A percentile compares a stretch with the other conserved stretches of the same genome.
Evolutionary conservation across 805 yeast species (phyloP).

Genomic region (Starmerella vaccinii): DNA sequence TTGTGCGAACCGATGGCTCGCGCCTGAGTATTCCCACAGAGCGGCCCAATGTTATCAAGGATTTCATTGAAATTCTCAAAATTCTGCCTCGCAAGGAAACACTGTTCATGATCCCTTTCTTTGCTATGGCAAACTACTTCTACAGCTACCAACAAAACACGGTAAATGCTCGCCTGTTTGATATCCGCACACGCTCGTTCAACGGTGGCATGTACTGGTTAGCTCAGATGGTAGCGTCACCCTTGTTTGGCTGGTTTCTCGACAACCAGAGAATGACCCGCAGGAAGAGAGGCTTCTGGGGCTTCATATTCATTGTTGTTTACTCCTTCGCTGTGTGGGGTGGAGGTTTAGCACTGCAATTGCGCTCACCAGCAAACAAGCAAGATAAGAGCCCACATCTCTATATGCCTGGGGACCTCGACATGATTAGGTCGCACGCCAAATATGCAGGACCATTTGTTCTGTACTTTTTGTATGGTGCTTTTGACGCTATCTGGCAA

Average conservation of each 20-base stretch:
- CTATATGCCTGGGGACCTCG: slow-evolving; percentile 25
- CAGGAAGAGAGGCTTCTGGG: slow-evolving; percentile 38
- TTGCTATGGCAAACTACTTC: slow-evolving; percentile 56
- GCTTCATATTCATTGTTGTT: slow-evolving; percentile 34
- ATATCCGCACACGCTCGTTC: slow-evolving; percentile 50
- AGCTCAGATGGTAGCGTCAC: slow-evolving; percentile 45
- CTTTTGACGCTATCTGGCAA: slow-evolving; percentile 51
- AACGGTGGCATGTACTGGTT: slow-evolving; percentile 54
- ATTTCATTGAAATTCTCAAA: slow-evolving; percentile 34
- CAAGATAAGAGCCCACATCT: slow-evolving; percentile 28
- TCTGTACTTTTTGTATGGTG: slow-evolving; percentile 53
- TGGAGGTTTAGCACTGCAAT: slow-evolving; percentile 45
- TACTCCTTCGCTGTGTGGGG: slow-evolving; percentile 46
- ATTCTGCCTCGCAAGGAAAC: slow-evolving; percentile 36
- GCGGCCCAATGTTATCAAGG: slow-evolving; percentile 34
- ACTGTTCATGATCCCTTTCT: slow-evolving; percentile 47
- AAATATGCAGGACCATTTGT: slow-evolving; percentile 50
- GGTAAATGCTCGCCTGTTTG: slow-evolving; percentile 46
- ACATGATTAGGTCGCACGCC: slow-evolving; percentile 40
- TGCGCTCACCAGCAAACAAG: slow-evolving; percentile 13
- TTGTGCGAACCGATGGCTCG: slow-evolving; percentile 18
- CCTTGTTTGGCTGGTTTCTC: slow-evolving; percentile 39
- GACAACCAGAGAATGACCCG: slow-evolving; percentile 37
- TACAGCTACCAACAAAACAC: slow-evolving; percentile 56
- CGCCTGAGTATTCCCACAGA: slow-evolving; percentile 6